Base-by-base conservation (phyloP, 2,329 filamentous ascomycete genomes). In the Hortaea sp. region DNA sequence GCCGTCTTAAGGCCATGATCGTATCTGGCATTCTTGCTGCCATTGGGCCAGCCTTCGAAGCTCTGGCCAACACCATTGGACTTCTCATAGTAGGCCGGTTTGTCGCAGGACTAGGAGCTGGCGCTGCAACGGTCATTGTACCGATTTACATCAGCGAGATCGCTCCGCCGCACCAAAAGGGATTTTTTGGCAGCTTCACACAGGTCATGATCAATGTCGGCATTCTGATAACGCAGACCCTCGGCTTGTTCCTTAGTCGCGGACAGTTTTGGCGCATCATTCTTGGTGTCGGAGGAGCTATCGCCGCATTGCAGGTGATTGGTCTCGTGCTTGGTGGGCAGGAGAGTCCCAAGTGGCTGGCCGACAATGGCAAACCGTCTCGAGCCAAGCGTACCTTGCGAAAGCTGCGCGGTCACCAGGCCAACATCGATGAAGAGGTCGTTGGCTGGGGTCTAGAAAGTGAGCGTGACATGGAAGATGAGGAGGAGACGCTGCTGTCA, bases 91-190 rank as follows among this genome's bases (percentile, higher is more conserved):
- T 85, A 11, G 92, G 90, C 5, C 78, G 92, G 20, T 71, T 95
- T 20, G 62, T 97, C 10, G 83, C 85, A 6, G 92, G 92, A 7
- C 63, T 94, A 1, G 89, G 86, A 5, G 88, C 88, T 5, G 92
- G 92, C 20, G 87, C 88, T 2, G 80, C 88, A 1, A 90, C 92
- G 2, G 92, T 98, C 13, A 86, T 95, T 32, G 88, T 94, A 2
- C 92, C 92, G 0, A 78, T 98, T 13, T 98, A 94, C 70, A 88
- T 98, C 56, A 89, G 88, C 40, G 92, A 98, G 66, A 78, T 95
- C 28, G 83, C 89, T 0, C 92, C 90, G 4, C 79, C 79, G 0
- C 69, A 73, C 29, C 57, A 62, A 51, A 64, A 62, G 49, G 64
- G 64, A n/a, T 79, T 94, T 52, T 97, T 95, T 57, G 79, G 79